Conservation (phyloP, 1,139 yeast species). For the Zygoascus sp. region DNA sequence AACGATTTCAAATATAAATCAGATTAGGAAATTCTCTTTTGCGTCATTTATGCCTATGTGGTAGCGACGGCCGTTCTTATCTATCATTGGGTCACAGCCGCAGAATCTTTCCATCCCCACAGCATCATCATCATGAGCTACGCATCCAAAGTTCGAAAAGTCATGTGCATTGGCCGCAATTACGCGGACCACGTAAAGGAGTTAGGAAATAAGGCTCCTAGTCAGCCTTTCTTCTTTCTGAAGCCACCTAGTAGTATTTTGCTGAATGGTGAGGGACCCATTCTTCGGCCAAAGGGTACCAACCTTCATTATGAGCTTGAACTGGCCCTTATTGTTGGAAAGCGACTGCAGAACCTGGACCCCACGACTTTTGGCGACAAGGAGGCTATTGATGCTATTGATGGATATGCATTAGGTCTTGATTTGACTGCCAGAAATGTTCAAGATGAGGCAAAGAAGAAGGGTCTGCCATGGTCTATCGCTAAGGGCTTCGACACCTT, state of each 20-base stretch:
- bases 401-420: constrained; percentile 80
- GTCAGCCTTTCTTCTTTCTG: constrained; percentile 78
- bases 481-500: constrained; percentile 97
- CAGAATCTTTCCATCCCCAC: not conserved
- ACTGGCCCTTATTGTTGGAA: constrained; percentile 70
- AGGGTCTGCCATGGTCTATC: constrained; percentile 95
- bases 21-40: not conserved
- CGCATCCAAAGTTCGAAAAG: constrained; percentile 55
- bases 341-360: constrained; percentile 57
- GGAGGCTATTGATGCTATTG: constrained; percentile 73
- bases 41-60: not conserved
- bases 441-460: constrained; percentile 89
- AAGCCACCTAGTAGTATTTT: constrained; percentile 57
- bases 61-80: not conserved
- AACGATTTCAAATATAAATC: too few species aligned
- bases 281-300: constrained; percentile 76
- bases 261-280: constrained; percentile 64
- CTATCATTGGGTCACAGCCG: not conserved
- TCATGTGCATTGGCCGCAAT: constrained; percentile 93
- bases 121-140: constrained; percentile 7
- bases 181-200: constrained; percentile 93
- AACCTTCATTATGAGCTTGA: constrained; percentile 91
- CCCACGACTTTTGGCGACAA: constrained; percentile 51
- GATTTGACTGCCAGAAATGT: constrained; percentile 96
- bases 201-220: constrained; percentile 72